These are phyloP conservation scores for Botrytis elliptica DNA, from an alignment of 2,329 filamentous ascomycete genomes.

Conservation along the genomic window DNA sequence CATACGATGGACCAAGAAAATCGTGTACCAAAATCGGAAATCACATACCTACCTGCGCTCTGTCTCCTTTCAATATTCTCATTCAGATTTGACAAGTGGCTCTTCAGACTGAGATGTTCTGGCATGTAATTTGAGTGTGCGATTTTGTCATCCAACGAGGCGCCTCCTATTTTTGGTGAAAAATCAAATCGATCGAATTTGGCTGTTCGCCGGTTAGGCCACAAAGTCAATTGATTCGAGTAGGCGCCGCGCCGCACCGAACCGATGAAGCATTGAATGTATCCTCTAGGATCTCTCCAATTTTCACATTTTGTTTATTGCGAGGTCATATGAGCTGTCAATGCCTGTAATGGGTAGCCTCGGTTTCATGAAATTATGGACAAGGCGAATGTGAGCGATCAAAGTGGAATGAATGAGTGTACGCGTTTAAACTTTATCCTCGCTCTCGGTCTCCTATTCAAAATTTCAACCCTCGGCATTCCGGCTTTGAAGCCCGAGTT, in stretches of 20 bases:
- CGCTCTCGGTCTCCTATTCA: neutral
- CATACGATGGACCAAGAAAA: neutral
- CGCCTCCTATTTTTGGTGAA: neutral
- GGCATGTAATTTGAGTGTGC: neutral
- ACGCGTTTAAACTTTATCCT: neutral
- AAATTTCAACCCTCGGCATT: conserved; percentile 2
- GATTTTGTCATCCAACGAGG: neutral
- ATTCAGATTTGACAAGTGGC: neutral
- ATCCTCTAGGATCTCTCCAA: neutral
- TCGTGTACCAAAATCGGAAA: neutral
- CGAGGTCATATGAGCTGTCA: neutral
- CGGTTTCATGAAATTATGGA: neutral
- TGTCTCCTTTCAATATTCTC: neutral
- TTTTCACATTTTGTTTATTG: neutral
- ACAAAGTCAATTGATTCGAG: neutral
- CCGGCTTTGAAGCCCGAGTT: neutral
- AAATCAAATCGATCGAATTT: neutral
- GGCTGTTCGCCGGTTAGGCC: neutral
- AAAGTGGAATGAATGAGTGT: neutral
- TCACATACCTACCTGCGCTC: neutral
- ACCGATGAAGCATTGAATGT: neutral
- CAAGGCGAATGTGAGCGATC: neutral
- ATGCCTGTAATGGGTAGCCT: neutral
- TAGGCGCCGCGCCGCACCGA: neutral
- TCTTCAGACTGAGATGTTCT: neutral